Base-by-base conservation (phyloP, 129 eudicot species). In the Lonicera japonica region DNA sequence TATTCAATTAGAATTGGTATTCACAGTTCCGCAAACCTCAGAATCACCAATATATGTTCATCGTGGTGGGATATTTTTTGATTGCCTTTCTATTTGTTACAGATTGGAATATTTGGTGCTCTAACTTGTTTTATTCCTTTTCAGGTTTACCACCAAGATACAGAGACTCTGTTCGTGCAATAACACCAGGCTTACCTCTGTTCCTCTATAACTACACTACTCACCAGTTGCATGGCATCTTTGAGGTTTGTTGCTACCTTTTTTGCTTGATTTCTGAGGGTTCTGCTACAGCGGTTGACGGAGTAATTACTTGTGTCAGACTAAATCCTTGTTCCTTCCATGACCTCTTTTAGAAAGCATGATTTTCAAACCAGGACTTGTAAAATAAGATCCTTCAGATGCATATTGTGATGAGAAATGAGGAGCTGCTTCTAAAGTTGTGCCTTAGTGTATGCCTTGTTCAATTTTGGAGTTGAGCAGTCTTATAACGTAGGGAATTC, bases 101-200 rank as follows among this genome's bases (percentile, higher is more conserved):
- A n/a, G n/a, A n/a, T n/a, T n/a, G n/a, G n/a, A n/a, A n/a, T 43
- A 43, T 43, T 43, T 43, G 50, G 50, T 14, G 50, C 13, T 1
- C 2, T 3, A 43, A 24, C 36, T n/a, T 67, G 41, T 22, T n/a
- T 2, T 3, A 25, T 64, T 2, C 0, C 12, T 63, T 55, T 78
- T 81, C 79, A 94, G 99, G 99, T 70, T 79, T 94, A 64, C 99
- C 99, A 20, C 99, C 96, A 34, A 76, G 96, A 77, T 94, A 94
- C 75, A 81, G 99, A 66, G 99, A 94, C 75, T 94, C 99, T 38
- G 99, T 94, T 61, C 79, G 99, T 67, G 99, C 99, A 64, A 94
- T 94, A 22, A 94, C 99, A 29, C 99, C 99, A 18, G 99, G 99
- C 48, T 83, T 94, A 70, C 99, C 99, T 40, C 73, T 94, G 78